Percentiles rank a stretch among this genome's conserved stretches.
Conservation (phyloP, 305 asterid species). For the Solanum hybrid region DNA sequence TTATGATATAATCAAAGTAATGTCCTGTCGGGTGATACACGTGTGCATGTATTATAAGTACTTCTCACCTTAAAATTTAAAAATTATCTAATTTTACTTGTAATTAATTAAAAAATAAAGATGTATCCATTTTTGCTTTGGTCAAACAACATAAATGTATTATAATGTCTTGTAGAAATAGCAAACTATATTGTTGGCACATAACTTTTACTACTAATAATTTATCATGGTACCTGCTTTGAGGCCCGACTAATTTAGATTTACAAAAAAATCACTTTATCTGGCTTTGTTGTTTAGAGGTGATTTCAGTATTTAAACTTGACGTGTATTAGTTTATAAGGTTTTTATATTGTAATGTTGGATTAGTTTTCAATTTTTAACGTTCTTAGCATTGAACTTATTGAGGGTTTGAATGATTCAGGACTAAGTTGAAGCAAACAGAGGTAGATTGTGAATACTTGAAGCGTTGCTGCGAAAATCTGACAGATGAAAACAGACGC, state of each 20-base stretch:
- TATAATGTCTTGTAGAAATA: background rate
- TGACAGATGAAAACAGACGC: slow-evolving; percentile 73
- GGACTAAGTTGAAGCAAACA: slow-evolving; percentile 96
- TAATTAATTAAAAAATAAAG: background rate
- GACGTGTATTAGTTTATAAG: background rate
- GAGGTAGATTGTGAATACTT: slow-evolving; percentile 92
- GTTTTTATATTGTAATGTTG: too few species aligned
- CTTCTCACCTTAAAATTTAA: background rate
- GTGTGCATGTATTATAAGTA: background rate
- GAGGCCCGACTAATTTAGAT: background rate
- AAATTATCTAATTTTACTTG: background rate
- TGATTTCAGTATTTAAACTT: background rate
- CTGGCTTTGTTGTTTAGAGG: background rate
- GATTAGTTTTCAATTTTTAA: background rate
- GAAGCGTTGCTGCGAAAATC: slow-evolving; percentile 75
- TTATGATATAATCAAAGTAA: background rate
- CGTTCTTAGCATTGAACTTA: background rate
- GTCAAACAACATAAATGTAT: background rate
- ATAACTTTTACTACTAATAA: background rate
- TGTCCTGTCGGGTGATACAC: background rate
- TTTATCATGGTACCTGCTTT: background rate
- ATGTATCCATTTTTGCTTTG: background rate
- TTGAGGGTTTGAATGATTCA: slow-evolving; percentile 10
- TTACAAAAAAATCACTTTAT: too few species aligned
- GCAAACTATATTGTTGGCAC: background rate